A percentile compares a stretch with the other conserved stretches of the same genome.
Conservation (phyloP, 805 yeast species). For the Pichia phayaonensis region DNA sequence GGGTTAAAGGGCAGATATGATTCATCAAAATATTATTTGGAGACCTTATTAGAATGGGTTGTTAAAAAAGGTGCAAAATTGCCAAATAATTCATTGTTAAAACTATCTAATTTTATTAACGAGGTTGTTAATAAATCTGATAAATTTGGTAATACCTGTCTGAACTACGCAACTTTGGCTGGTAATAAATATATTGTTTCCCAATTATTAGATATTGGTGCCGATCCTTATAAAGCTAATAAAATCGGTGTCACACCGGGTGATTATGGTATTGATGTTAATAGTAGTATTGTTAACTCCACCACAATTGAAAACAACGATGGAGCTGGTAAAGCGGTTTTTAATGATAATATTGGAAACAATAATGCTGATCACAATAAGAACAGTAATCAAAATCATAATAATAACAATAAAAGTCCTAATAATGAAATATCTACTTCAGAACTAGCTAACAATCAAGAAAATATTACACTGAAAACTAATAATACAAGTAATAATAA, state of each 20-base stretch:
- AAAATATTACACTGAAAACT: not conserved
- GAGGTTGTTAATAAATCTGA: conserved; percentile 84
- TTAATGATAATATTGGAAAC: not conserved
- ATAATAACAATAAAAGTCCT: not conserved
- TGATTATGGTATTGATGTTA: conserved; percentile 69
- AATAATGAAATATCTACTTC: not conserved
- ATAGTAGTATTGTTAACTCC: not conserved
- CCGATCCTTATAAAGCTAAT: conserved; percentile 71
- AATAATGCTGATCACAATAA: not conserved
- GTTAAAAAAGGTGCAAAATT: conserved; percentile 46
- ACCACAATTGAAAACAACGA: not conserved
- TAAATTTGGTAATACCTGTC: conserved; percentile 88
- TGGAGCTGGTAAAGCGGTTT: not conserved
- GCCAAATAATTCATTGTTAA: conserved; percentile 35
- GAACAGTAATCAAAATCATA: not conserved
- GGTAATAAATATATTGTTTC: conserved; percentile 77
- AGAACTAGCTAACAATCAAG: not conserved
- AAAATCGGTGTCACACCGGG: conserved; percentile 79
- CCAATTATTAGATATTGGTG: conserved; percentile 79
- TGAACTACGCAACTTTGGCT: conserved; percentile 85
- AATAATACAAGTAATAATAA: not conserved
- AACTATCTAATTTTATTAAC: conserved; percentile 51
- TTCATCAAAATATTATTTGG: conserved; percentile 68
- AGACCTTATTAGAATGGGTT: conserved; percentile 69
- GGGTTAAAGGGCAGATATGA: conserved; percentile 68